Evolutionary conservation across 2,329 filamentous ascomycete species (phyloP).

Genomic region (Fonsecaea pedrosoi): DNA sequence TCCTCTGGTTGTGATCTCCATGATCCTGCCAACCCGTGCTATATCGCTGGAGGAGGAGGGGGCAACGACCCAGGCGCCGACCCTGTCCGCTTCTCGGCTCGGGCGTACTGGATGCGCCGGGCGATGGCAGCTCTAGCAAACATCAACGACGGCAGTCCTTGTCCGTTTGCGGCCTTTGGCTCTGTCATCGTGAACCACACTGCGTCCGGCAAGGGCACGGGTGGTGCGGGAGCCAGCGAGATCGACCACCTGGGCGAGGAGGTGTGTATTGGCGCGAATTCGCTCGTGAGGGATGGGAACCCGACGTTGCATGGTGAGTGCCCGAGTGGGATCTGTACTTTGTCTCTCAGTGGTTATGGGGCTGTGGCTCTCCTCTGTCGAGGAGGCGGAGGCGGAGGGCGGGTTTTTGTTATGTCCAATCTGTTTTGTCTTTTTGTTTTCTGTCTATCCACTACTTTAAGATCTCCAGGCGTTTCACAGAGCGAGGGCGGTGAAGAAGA

Average conservation of each 20-base stretch:
- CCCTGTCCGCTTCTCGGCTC: conserved; percentile 47
- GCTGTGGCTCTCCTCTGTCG: not conserved
- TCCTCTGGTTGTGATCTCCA: not conserved
- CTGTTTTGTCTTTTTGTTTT: no score
- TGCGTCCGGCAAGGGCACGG: conserved; percentile 24
- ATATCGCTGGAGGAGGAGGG: not conserved
- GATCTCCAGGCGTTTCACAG: no score
- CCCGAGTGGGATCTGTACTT: not conserved
- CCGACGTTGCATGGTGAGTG: conserved; percentile 59
- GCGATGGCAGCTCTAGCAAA: conserved; percentile 54
- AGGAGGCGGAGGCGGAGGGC: no score
- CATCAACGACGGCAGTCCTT: conserved; percentile 51
- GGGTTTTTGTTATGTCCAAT: no score
- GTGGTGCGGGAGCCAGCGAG: not conserved
- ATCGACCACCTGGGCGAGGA: conserved; percentile 39
- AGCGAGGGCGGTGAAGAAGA: no score
- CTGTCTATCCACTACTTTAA: no score
- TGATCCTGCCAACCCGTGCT: not conserved
- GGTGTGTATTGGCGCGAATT: conserved; percentile 61
- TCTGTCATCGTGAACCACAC: conserved; percentile 65
- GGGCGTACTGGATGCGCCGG: conserved; percentile 61
- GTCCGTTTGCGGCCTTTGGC: conserved; percentile 62
- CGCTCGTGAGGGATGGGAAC: conserved; percentile 54
- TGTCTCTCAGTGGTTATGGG: no score
- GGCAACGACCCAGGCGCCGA: conserved; percentile 1